A percentile compares a stretch with the other conserved stretches of the same genome.
Conservation (phyloP, 441 rosid species). For the Populus hybrid region DNA sequence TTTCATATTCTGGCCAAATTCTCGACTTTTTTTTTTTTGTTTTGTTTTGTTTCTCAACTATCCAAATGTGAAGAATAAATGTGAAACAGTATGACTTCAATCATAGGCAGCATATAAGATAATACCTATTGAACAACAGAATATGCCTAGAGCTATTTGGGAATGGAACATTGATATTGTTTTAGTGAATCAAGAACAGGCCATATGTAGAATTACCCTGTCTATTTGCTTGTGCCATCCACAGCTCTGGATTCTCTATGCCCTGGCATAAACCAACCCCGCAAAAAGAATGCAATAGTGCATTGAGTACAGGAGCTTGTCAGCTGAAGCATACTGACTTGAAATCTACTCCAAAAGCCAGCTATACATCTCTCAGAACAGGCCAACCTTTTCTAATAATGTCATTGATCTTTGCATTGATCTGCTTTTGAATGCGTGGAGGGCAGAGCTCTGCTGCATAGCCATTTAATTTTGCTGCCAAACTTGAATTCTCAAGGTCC, state of each 20-base stretch:
- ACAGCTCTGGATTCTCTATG: neutral
- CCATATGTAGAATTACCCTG: neutral
- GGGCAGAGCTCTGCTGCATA: constrained; percentile 87
- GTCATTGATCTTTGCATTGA: constrained; percentile 62
- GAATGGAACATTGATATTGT: neutral
- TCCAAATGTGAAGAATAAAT: neutral
- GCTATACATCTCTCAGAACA: constrained; percentile 49
- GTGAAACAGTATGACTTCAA: neutral
- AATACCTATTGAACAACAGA: neutral
- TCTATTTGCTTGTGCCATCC: neutral
- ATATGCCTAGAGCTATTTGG: neutral
- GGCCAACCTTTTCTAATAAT: constrained; percentile 85
- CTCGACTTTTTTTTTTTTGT: neutral
- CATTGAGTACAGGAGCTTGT: neutral
- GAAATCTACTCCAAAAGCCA: neutral
- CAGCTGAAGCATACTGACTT: neutral
- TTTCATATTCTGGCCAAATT: neutral
- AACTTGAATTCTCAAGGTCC: constrained; percentile 71
- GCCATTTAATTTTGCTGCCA: constrained; percentile 70
- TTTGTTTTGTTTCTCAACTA: neutral
- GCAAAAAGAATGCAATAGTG: neutral
- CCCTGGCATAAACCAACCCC: neutral
- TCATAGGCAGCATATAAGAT: neutral
- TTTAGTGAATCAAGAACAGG: neutral
- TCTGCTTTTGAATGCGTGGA: constrained; percentile 47